Conservation (phyloP, 139 green algal species). For the Volvox reticuliferus region DNA sequence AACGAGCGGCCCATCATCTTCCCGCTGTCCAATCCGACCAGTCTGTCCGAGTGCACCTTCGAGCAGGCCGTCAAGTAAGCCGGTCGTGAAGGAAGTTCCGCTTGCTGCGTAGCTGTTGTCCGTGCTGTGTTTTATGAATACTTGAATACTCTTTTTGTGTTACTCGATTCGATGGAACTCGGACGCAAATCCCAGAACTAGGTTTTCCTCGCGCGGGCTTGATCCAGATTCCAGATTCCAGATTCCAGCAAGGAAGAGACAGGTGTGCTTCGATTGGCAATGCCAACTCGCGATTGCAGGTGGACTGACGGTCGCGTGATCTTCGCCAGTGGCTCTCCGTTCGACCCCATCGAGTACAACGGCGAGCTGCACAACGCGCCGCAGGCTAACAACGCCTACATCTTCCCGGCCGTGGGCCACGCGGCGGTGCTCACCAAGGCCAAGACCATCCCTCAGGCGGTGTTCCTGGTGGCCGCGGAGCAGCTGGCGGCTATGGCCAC, state of each 20-base stretch:
- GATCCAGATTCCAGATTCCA: no score
- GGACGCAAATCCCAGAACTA: no score
- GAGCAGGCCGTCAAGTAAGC: constrained; percentile 60
- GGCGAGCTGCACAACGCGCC: constrained; percentile 46
- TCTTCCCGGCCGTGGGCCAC: constrained; percentile 79
- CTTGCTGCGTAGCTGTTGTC: no score
- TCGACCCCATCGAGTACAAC: constrained; percentile 63
- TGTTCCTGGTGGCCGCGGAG: constrained; percentile 83
- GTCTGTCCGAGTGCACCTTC: constrained; percentile 90
- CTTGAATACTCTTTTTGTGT: no score
- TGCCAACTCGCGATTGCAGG: constrained; percentile 3
- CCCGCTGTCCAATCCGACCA: constrained; percentile 94
- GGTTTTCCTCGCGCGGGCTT: no score
- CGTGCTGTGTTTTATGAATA: no score
- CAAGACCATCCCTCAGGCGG: constrained; percentile 54
- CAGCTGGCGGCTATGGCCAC: constrained; percentile 62
- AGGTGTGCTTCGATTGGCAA: no score
- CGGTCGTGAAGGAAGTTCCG: no score
- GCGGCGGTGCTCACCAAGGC: constrained; percentile 67
- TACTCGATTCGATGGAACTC: no score
- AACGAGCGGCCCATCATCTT: constrained; percentile 92
- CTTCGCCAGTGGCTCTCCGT: constrained; percentile 91
- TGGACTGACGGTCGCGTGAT: constrained; percentile 80
- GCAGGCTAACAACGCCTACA: constrained; percentile 85
- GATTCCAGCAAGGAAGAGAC: no score